These are phyloP conservation scores for Tetrahymena malaccensis DNA, from an alignment of 73 alveolate species.

Conservation along the genomic window DNA sequence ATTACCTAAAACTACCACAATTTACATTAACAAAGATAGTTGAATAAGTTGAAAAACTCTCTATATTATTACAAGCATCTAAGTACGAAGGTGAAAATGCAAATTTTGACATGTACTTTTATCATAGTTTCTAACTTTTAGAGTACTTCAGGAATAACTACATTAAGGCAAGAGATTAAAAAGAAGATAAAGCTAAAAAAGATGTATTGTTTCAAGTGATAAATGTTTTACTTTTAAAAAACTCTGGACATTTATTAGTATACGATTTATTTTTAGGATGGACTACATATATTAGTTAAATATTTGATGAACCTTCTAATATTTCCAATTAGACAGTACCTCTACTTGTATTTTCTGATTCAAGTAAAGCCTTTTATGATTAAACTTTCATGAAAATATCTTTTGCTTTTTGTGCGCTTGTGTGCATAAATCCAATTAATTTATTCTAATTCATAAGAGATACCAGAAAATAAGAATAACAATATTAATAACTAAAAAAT, in stretches of 20 bases:
- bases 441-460: neutral
- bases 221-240: neutral
- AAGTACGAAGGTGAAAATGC: neutral
- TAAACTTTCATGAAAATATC: neutral
- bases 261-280: neutral
- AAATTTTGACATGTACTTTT: neutral
- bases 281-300: neutral
- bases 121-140: neutral
- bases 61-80: neutral
- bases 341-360: neutral
- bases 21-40: neutral
- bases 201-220: neutral
- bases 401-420: neutral
- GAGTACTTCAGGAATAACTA: neutral
- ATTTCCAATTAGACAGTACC: neutral
- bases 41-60: neutral
- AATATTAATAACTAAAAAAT: neutral
- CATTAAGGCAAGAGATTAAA: neutral
- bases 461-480: neutral
- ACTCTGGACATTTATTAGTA: neutral
- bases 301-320: neutral
- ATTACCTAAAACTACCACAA: neutral
- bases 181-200: neutral
- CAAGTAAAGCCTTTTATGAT: neutral
- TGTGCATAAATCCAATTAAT: neutral